A percentile compares a stretch with the other conserved stretches of the same genome.
Evolutionary conservation across 495 filamentous ascomycete species (phyloP).

Genomic region (Geoglossum glabrum): DNA sequence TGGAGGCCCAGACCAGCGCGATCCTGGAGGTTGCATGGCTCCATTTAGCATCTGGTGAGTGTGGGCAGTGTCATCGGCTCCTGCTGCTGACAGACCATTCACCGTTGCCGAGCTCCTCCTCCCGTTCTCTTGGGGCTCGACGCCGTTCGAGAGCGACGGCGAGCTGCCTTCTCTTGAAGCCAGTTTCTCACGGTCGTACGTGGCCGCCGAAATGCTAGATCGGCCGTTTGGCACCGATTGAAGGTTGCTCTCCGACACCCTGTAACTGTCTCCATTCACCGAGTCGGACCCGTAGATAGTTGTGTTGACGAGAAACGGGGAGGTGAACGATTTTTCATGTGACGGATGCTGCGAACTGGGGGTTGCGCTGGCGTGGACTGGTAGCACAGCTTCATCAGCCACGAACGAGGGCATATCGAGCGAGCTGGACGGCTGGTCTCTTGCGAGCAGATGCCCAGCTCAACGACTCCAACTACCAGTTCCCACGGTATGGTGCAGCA

Average conservation of each 20-base stretch:
- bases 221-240: neutral
- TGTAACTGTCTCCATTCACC: constrained; percentile 1
- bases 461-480: neutral
- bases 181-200: constrained; percentile 27
- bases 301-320: neutral
- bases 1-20: constrained; percentile 4
- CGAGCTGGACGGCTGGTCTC: constrained; percentile 4
- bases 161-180: constrained; percentile 33
- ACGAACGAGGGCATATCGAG: constrained; percentile 14
- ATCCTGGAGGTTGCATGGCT: constrained; percentile 5
- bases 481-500: neutral
- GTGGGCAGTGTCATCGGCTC: neutral
- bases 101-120: constrained; percentile 14
- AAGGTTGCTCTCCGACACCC: neutral
- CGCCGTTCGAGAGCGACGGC: constrained; percentile 27
- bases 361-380: neutral
- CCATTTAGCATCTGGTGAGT: constrained; percentile 2
- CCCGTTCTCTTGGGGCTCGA: constrained; percentile 21
- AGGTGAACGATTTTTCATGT: neutral
- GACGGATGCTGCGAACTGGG: neutral
- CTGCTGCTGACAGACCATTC: constrained; percentile 17
- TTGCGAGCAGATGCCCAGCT: neutral
- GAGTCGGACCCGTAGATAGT: neutral
- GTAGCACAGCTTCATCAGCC: constrained; percentile 7
- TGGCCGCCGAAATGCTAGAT: constrained; percentile 15